phyloP scores from a whole-genome alignment of 2,329 filamentous ascomycete species.

The Cladophialophora chaetospira region DNA sequence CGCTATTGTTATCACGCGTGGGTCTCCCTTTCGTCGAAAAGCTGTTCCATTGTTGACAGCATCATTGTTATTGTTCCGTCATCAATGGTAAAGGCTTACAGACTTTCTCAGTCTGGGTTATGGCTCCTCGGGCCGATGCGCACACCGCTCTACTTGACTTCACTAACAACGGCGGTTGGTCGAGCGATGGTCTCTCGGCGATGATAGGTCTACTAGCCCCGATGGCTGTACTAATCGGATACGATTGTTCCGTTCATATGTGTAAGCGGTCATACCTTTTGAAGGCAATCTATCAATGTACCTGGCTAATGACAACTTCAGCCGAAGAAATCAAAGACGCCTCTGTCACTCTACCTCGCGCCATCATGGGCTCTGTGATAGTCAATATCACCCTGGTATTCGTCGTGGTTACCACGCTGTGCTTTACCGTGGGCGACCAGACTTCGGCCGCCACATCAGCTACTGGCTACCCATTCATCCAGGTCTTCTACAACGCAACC shows the following conservation, averaged over 20 bases:
- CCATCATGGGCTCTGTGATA: constrained; percentile 39
- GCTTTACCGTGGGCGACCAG: constrained; percentile 41
- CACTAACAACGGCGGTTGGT: constrained; percentile 46
- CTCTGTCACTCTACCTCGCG: constrained; percentile 39
- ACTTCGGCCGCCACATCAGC: constrained; percentile 34
- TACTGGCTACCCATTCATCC: constrained; percentile 43
- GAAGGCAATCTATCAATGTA: too few relatives aligned
- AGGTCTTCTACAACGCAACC: constrained; percentile 50
- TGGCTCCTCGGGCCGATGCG: constrained; percentile 39
- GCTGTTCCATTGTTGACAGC: too few relatives aligned
- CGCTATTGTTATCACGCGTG: constrained; percentile 37
- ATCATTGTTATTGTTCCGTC: too few relatives aligned
- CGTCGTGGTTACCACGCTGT: constrained; percentile 39
- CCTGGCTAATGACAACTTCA: too few relatives aligned
- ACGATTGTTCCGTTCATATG: constrained; percentile 41
- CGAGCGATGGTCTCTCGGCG: constrained; percentile 43
- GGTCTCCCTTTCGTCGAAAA: too few relatives aligned
- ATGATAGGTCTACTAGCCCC: constrained; percentile 46
- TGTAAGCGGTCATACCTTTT: too few relatives aligned
- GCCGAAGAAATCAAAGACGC: constrained; percentile 45
- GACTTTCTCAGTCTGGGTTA: too few relatives aligned
- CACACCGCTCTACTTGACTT: constrained; percentile 52
- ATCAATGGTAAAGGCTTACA: too few relatives aligned
- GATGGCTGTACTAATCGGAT: constrained; percentile 45
- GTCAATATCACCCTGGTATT: constrained; percentile 43